phyloP scores from a whole-genome alignment of 108 stramenopile genomes.

The Cylindrotheca fusiformis region DNA sequence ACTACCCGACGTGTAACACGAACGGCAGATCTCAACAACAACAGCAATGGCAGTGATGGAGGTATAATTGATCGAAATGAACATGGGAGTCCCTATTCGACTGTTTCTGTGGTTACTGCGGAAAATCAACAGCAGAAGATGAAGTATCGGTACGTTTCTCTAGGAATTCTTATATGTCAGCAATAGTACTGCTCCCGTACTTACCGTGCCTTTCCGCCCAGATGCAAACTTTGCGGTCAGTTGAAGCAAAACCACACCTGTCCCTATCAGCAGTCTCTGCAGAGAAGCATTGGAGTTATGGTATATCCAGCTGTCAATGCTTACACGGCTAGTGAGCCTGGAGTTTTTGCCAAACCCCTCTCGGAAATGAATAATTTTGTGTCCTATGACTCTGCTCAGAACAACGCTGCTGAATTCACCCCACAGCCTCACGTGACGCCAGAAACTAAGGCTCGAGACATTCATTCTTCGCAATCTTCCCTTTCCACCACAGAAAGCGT shows the following conservation, averaged over 20 bases:
- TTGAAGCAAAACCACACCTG: conserved; percentile 84
- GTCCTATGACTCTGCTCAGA: conserved; percentile 27
- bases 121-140: conserved; percentile 23
- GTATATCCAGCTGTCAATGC: conserved; percentile 77
- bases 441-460: conserved; percentile 2
- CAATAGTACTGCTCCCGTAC: neutral
- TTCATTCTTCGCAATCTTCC: conserved; percentile 31
- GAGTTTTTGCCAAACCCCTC: conserved; percentile 60
- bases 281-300: conserved; percentile 78
- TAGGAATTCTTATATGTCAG: too few species aligned
- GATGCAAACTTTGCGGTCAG: conserved; percentile 83
- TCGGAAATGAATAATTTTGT: conserved; percentile 86
- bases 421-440: conserved; percentile 10
- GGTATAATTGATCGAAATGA: neutral
- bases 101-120: conserved; percentile 11
- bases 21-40: neutral
- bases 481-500: conserved; percentile 3
- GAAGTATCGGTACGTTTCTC: conserved; percentile 23
- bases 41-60: neutral
- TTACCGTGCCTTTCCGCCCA: neutral
- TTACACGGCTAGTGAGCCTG: conserved; percentile 67
- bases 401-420: neutral
- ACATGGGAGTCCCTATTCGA: neutral
- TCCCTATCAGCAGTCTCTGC: conserved; percentile 56
- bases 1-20: neutral